Percentiles rank a stretch among this genome's conserved stretches.
Conservation (phyloP, 495 filamentous ascomycete species). For the Penicillium antarcticum region DNA sequence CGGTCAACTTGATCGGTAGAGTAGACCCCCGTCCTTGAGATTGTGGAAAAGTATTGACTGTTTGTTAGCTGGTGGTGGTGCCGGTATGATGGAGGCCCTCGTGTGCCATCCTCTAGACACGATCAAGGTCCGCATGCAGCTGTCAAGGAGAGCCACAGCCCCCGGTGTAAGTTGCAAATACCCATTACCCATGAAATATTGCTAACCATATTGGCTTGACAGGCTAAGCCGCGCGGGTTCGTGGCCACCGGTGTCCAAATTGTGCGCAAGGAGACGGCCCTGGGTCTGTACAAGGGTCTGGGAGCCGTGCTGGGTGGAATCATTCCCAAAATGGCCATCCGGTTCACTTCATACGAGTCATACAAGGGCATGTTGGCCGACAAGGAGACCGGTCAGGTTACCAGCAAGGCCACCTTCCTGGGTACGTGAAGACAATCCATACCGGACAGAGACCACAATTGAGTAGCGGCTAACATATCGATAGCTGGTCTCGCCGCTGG, state of each 20-base stretch:
- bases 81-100: constrained; percentile 99
- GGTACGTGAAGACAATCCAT: constrained; percentile 43
- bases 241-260: constrained; percentile 83
- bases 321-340: constrained; percentile 98
- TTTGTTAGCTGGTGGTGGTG: constrained; percentile 82
- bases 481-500: constrained; percentile 88
- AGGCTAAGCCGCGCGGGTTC: constrained; percentile 82
- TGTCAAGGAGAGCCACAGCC: constrained; percentile 77
- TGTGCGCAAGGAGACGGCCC: constrained; percentile 79
- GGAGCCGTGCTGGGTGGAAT: constrained; percentile 96
- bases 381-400: constrained; percentile 64
- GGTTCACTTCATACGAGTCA: constrained; percentile 94
- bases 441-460: not conserved
- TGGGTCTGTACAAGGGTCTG: constrained; percentile 94
- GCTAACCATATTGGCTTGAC: constrained; percentile 16
- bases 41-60: constrained; percentile 19
- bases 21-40: constrained; percentile 5
- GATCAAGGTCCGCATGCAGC: constrained; percentile 99
- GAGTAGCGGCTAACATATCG: not conserved
- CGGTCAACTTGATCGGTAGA: constrained; percentile 90
- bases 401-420: constrained; percentile 76
- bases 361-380: constrained; percentile 84
- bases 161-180: constrained; percentile 62
- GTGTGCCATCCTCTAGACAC: constrained; percentile 97
- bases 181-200: not conserved